Evolutionary conservation across 352 stramenopile genomes (phyloP), one percentile per base, ranked within the genome.

Genomic region (Peronospora farinosa): DNA sequence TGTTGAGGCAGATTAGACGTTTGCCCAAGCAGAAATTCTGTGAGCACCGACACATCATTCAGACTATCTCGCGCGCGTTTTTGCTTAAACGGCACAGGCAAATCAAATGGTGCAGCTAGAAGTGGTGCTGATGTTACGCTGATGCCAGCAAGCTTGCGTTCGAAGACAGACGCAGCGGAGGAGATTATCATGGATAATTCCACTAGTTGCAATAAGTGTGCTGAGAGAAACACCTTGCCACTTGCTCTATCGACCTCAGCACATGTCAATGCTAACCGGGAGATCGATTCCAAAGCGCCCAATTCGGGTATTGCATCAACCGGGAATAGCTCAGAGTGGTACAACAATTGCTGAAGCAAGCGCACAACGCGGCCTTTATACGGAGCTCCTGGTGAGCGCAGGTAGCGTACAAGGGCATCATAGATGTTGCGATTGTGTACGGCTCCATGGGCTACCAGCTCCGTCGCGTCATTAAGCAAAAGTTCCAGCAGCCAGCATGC

Each of bases 381-480:
- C 7, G 84, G 84, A 21, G 78, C 79, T 28, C 81, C 75, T 5
- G 84, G 71, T 9, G 82, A 92, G 7, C 82, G 76, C 9, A 92
- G 45, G 48, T 95, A 95, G 5, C 78, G 65, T 28, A 92, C 80
- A 7, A 95, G 67, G 13, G 84, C 81, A 3, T 65, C 76, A 48
- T 88, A 95, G 6, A 95, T 85, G 47, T 83, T 78, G 11, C 67
- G 69, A 43, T 92, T 89, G 55, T 95, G 84, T 3, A 93, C 80
- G 13, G 78, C 79, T 12, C 82, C 82, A 38, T 68, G 67, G 0
- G 64, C 49, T 7, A 91, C 67, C 1, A 93, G 37, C 42, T 86
- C 77, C 3, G 63, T 78, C 1, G 79, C 77, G 33, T 91, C 72
- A 42, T 87, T 90, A 3, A 95, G 57, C 38, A 95, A 48, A 13